Percentiles rank a stretch among this genome's conserved stretches.
Conservation (phyloP, 1,139 yeast genomes). For the Saccharomyces hybrid region DNA sequence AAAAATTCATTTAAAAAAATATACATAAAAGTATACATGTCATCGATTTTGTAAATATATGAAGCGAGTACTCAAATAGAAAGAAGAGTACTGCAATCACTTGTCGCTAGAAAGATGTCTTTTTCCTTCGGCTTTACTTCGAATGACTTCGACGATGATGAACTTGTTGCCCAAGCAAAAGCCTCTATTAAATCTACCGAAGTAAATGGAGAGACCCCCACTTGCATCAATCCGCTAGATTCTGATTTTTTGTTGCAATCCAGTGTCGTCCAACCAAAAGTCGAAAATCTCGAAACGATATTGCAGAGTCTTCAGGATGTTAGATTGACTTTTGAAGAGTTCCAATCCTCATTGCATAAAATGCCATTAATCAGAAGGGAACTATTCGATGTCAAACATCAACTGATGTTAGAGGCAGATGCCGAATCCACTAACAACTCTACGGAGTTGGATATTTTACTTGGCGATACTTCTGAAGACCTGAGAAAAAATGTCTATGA, state of each 20-base stretch:
- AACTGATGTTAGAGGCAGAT: slow-evolving; percentile 71
- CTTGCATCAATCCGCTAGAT: slow-evolving; percentile 33
- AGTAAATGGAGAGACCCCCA: slow-evolving; percentile 2
- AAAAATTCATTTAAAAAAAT: neutral
- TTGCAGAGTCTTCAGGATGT: slow-evolving; percentile 39
- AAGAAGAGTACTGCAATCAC: too few relatives aligned
- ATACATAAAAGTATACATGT: neutral
- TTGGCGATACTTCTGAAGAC: slow-evolving; percentile 59
- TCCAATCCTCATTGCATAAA: slow-evolving; percentile 35
- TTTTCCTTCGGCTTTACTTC: slow-evolving; percentile 40
- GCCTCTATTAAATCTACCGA: slow-evolving; percentile 1
- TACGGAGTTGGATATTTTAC: slow-evolving; percentile 40
- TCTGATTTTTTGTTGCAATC: slow-evolving; percentile 12
- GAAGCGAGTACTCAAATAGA: too few relatives aligned
- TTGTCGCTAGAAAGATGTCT: slow-evolving; percentile 33
- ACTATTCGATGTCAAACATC: slow-evolving; percentile 81
- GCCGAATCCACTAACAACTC: slow-evolving; percentile 30
- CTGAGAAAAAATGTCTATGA: slow-evolving; percentile 72
- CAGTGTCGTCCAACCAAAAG: slow-evolving; percentile 33
- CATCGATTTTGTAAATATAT: neutral
- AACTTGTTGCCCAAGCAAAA: slow-evolving; percentile 30
- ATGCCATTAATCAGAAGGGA: slow-evolving; percentile 48
- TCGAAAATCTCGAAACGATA: slow-evolving; percentile 34
- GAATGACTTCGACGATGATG: slow-evolving; percentile 43
- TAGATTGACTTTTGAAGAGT: slow-evolving; percentile 45